Evolutionary conservation across 1,139 yeast species (phyloP).

Genomic region (Suhomyces yuchorum): DNA sequence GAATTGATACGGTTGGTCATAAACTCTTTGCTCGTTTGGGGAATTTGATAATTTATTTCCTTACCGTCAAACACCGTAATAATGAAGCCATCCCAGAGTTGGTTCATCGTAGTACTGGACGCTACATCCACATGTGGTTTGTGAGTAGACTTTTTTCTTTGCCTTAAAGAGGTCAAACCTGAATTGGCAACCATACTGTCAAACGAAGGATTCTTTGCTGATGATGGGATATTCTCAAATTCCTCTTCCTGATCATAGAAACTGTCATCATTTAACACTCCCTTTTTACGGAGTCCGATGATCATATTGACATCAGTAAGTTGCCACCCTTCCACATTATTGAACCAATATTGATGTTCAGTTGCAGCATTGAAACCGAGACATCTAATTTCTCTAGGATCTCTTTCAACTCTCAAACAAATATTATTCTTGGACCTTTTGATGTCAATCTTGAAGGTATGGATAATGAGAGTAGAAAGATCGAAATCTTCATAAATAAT

Average conservation of each 20-base stretch:
- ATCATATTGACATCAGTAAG: slow-evolving; percentile 74
- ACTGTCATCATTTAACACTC: slow-evolving; percentile 22
- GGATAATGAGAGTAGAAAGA: slow-evolving; percentile 62
- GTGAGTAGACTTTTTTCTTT: slow-evolving; percentile 12
- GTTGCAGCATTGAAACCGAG: slow-evolving; percentile 76
- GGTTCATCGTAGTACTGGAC: slow-evolving; percentile 20
- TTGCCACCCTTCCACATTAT: slow-evolving; percentile 74
- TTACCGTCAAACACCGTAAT: slow-evolving; percentile 64
- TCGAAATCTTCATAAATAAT: slow-evolving; percentile 68
- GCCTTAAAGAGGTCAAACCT: slow-evolving; percentile 27
- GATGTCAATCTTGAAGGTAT: slow-evolving; percentile 65
- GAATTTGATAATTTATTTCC: slow-evolving; percentile 61
- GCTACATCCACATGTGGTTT: neutral
- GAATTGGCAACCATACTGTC: slow-evolving; percentile 22
- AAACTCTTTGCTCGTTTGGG: slow-evolving; percentile 30
- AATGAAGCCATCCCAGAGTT: slow-evolving; percentile 81
- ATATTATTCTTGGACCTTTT: slow-evolving; percentile 78
- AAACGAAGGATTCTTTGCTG: slow-evolving; percentile 12
- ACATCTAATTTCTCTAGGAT: slow-evolving; percentile 87
- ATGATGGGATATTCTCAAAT: slow-evolving; percentile 10
- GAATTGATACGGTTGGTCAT: slow-evolving; percentile 48
- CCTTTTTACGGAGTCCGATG: slow-evolving; percentile 64
- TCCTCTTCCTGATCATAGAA: slow-evolving; percentile 13
- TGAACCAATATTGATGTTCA: slow-evolving; percentile 70
- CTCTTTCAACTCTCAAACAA: slow-evolving; percentile 88